These are phyloP conservation scores for Przewalskia tangutica DNA, from an alignment of 257 asterid species.

Conservation along the genomic window DNA sequence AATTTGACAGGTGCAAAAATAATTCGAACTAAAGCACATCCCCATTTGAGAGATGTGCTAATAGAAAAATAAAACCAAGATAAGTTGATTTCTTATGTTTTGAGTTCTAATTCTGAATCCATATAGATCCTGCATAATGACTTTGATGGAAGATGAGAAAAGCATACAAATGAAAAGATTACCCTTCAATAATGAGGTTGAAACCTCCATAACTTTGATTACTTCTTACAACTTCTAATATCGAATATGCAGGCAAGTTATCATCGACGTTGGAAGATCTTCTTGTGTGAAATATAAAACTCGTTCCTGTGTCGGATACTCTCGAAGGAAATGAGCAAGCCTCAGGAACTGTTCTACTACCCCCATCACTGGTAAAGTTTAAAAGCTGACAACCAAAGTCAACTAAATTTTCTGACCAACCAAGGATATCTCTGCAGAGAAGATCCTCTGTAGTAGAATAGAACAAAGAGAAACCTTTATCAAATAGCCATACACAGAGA, in stretches of 20 bases:
- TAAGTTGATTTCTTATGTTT: neutral
- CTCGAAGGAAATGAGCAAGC: constrained; percentile 38
- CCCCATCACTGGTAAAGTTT: constrained; percentile 13
- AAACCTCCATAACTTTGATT: constrained; percentile 41
- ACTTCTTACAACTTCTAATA: constrained; percentile 36
- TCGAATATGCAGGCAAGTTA: constrained; percentile 30
- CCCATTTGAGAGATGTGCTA: neutral
- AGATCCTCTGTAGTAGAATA: constrained; percentile 49
- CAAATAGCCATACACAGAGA: constrained; percentile 1
- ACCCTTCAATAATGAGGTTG: constrained; percentile 77
- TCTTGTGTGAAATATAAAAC: constrained; percentile 22
- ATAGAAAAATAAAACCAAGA: neutral
- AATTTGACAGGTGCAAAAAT: constrained; percentile 4
- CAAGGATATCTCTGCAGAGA: constrained; percentile 38
- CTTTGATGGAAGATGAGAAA: neutral
- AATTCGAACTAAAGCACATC: constrained; percentile 1
- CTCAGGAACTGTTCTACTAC: constrained; percentile 14
- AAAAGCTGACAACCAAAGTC: constrained; percentile 26
- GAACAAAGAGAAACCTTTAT: neutral
- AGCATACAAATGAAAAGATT: constrained; percentile 12
- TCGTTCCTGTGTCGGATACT: constrained; percentile 19
- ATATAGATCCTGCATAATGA: neutral
- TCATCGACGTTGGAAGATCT: constrained; percentile 21
- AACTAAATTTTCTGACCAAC: constrained; percentile 33
- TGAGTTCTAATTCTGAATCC: neutral